Evolutionary conservation across 2,329 filamentous ascomycete genomes (phyloP), one percentile per base, ranked within the genome.

Genomic region (Aspergillus caelatus): DNA sequence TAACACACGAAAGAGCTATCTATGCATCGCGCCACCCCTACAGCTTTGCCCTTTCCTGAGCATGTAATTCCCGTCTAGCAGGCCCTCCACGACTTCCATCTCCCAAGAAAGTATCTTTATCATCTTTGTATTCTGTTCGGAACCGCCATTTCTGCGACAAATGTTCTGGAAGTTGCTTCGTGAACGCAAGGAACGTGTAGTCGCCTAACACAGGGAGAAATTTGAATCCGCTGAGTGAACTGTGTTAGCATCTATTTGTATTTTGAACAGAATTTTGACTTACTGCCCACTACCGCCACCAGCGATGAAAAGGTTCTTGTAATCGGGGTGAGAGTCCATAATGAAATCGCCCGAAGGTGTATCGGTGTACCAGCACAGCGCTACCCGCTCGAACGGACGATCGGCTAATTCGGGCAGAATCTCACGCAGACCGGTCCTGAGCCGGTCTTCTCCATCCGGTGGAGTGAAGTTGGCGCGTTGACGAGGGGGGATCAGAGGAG

Each of bases 161-260:
- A 11, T 62, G 21, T 1, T 30, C 23, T 4, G 58, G 54, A 21
- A 62, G 57, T 11, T 34, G 48, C 50, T 55, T 57, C 4, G 66
- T 61, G 1, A 69, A 8, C 1, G 65, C 64, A 65, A 59, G 53
- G 59, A 61, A 64, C 57, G 89, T 81, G 72, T 85, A 86, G 32
- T 86, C 83, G 10, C 88, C 88, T 11, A 91, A 77, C 7, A 90
- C 83, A 0, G 88, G 88, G 57, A 90, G 73, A 72, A 90, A 90
- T 76, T 91, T 91, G 81, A 88, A 90, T 1, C 81, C 88, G 71
- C 65, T 82, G n/a, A n/a, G 23, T 21, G 21, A 21, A 2, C 11
- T n/a, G 1, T 11, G 46, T 12, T 39, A 43, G 16, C 48, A 50
- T n/a, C 28, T 34, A 10, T 16, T 56, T 43, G 30, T 4, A 62